Evolutionary conservation across 257 asterid species (phyloP), one percentile per base, ranked within the genome.

Genomic region (Misopates orontium): DNA sequence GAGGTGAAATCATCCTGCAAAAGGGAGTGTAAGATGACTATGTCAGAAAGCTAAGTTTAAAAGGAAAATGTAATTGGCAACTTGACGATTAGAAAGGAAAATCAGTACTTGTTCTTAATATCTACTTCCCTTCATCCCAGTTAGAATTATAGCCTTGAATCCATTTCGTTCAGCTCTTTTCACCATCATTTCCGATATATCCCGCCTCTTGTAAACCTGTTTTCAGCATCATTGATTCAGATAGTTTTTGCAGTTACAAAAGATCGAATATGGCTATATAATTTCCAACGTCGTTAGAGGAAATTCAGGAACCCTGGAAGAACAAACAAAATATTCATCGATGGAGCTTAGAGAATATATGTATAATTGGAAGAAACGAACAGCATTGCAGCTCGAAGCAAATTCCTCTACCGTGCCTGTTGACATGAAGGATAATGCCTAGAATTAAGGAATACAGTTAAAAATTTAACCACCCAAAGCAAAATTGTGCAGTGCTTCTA

Each of bases 71-170:
- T 68, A 70, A 28, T n/a, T n/a, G n/a, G n/a, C n/a, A n/a, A n/a
- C n/a, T n/a, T n/a, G n/a, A n/a, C n/a, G n/a, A n/a, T n/a, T n/a
- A n/a, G n/a, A n/a, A n/a, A n/a, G n/a, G n/a, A n/a, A n/a, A n/a
- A n/a, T 41, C 13, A 48, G 68, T 55, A 80, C 93, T 75, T 86
- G 73, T 86, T 86, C 78, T 78, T 86, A 41, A 81, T 78, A 65
- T 81, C 90, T 36, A 84, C 79, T 75, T 84, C 89, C 52, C 88
- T 82, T 63, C 90, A 76, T 22, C 90, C 94, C 10, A 79, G 94
- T 86, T 11, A 86, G 82, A 71, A 86, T 59, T 57, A 86, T 68
- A 39, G 86, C 94, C 74, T 79, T 86, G 76, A 77, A 86, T 24
- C 90, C 88, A 68, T 74, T 86, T 59, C 77, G 79, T 77, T 81